Conservation (phyloP, 1,284 basidiomycete species). For the Puccinia brachypodii region DNA sequence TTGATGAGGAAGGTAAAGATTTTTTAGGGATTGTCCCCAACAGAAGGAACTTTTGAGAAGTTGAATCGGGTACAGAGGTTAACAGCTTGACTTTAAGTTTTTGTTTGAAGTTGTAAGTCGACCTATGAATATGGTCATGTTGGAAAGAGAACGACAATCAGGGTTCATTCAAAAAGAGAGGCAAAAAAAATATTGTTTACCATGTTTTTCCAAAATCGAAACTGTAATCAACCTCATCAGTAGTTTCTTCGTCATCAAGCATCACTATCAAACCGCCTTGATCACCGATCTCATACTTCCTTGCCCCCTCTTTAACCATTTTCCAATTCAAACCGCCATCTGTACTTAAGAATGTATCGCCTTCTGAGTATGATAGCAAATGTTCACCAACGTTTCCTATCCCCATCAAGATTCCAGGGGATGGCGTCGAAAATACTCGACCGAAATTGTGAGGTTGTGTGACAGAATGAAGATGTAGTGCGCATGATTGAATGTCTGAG, state of each 20-base stretch:
- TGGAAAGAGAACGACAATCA: not conserved
- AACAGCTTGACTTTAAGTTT: slow-evolving; percentile 73
- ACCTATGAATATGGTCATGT: slow-evolving; percentile 59
- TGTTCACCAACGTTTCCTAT: slow-evolving; percentile 80
- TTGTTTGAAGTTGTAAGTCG: slow-evolving; percentile 69
- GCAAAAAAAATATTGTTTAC: slow-evolving; percentile 64
- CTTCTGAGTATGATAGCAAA: slow-evolving; percentile 76
- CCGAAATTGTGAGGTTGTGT: slow-evolving; percentile 89
- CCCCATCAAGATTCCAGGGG: slow-evolving; percentile 91
- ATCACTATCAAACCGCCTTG: slow-evolving; percentile 77
- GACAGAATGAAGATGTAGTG: slow-evolving; percentile 87
- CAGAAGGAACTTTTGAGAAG: slow-evolving; percentile 86
- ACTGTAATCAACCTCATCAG: slow-evolving; percentile 75
- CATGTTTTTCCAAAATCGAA: slow-evolving; percentile 80
- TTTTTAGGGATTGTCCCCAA: slow-evolving; percentile 72
- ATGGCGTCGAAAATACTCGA: slow-evolving; percentile 86
- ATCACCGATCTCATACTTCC: slow-evolving; percentile 96
- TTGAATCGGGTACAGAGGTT: slow-evolving; percentile 84
- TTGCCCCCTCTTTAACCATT: slow-evolving; percentile 73
- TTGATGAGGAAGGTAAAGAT: slow-evolving; percentile 52
- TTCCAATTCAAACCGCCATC: slow-evolving; percentile 86
- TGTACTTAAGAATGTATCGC: slow-evolving; percentile 87
- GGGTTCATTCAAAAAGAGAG: not conserved
- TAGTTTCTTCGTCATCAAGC: slow-evolving; percentile 81
- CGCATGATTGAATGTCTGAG: slow-evolving; percentile 66